Base-by-base conservation (phyloP, 345 rosid species). In the Populus alba region DNA sequence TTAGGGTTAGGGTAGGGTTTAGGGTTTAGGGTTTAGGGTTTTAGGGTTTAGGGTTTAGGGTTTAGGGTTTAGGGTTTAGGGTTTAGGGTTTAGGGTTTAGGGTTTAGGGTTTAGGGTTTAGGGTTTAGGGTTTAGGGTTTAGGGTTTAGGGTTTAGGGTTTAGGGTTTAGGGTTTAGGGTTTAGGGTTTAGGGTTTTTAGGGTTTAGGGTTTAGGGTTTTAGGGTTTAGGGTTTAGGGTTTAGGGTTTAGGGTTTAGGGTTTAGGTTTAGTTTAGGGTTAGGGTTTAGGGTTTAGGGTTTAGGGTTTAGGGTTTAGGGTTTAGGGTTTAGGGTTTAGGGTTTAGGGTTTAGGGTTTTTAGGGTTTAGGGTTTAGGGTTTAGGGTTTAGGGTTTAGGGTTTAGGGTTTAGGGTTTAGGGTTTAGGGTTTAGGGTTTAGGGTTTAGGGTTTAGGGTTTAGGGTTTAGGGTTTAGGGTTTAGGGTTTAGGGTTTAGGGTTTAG, bases 401-500 rank as follows among this genome's bases (percentile, higher is more conserved):
- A 33, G n/a, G n/a, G n/a, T 33, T 33, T 33, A 33, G 35, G 35
- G 35, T 33, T 33, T 33, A 33, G 3, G 35, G 35, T 33, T 33
- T 33, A 33, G 35, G 35, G 35, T 33, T 33, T 33, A 74, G 77
- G 77, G 77, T 74, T 74, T 31, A 33, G 67, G 76, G 76, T 73
- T 73, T 57, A 73, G 77, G 77, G 57, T 74, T 74, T 63, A 38
- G 8, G 77, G 77, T 33, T 33, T 33, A 33, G 35, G 35, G 35
- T 33, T 33, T 33, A 33, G 3, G 35, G 66, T 76, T 81, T 71
- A 55, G 83, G 83, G 83, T 81, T 81, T 61, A 75, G 75, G 83
- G 83, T 71, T 80, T 75, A 75, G 68, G 84, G 81, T 77, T 81
- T 67, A 62, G 78, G 79, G 72, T 72, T 78, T 49, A 49, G 77